Evolutionary conservation across 345 rosid genomes (phyloP).

Genomic region (Bruguiera parviflora): DNA sequence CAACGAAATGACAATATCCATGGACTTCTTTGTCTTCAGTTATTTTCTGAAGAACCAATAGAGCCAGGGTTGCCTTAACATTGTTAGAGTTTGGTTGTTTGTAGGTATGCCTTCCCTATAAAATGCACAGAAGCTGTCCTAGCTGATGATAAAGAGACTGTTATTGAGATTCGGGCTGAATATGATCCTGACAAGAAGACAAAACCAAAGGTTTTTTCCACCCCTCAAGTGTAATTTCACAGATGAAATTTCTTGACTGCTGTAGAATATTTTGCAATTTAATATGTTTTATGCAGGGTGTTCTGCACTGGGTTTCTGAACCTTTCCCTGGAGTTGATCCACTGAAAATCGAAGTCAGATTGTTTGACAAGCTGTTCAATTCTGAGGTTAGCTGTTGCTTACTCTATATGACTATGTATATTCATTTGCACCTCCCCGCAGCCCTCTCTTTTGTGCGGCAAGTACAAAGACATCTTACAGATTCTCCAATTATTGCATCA

Average conservation of each 20-base stretch:
- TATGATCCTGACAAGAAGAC: constrained; percentile 81
- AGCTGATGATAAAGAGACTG: constrained; percentile 71
- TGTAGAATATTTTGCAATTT: background rate
- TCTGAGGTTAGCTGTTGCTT: constrained; percentile 56
- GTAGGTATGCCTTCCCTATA: constrained; percentile 70
- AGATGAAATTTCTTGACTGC: constrained; percentile 8
- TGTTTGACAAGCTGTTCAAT: constrained; percentile 80
- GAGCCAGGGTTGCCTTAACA: background rate
- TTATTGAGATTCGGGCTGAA: constrained; percentile 70
- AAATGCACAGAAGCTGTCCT: constrained; percentile 64
- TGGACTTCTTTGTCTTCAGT: too few species aligned
- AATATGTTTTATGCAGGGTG: constrained; percentile 48
- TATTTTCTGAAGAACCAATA: background rate
- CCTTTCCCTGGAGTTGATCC: constrained; percentile 63
- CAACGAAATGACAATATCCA: too few species aligned
- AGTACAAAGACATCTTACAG: constrained; percentile 1
- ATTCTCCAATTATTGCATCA: constrained; percentile 30
- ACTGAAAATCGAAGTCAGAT: constrained; percentile 78
- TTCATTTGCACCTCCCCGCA: background rate
- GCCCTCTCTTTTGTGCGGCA: background rate
- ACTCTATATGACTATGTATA: background rate
- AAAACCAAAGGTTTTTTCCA: constrained; percentile 70
- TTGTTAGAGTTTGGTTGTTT: background rate
- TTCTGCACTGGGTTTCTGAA: constrained; percentile 93
- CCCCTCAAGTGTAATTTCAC: constrained; percentile 1